phyloP scores from a whole-genome alignment of 257 asterid genomes.

The Gardenia jasminoides region DNA sequence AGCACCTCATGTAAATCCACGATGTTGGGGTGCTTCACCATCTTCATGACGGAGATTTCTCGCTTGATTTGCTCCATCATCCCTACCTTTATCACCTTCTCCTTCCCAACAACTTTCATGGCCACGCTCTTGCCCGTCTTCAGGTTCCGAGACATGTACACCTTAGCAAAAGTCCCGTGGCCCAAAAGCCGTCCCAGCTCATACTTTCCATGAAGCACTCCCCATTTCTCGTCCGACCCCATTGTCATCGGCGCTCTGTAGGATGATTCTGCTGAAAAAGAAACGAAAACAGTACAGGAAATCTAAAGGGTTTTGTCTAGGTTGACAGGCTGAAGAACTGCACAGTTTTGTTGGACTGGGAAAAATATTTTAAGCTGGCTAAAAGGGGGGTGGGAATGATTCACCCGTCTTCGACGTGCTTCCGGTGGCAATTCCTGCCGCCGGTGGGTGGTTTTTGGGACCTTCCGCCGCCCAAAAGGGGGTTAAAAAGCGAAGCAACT shows the following conservation, averaged over 20 bases:
- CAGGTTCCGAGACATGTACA: slow-evolving; percentile 44
- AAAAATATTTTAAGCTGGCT: too few relatives aligned
- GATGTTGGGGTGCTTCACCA: slow-evolving; percentile 54
- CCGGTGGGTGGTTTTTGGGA: slow-evolving; percentile 45
- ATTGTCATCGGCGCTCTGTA: slow-evolving; percentile 10
- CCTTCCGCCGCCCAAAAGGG: slow-evolving; percentile 44
- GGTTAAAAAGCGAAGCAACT: slow-evolving; percentile 42
- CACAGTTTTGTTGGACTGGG: neutral
- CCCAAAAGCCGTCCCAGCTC: slow-evolving; percentile 57
- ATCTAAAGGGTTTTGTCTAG: too few relatives aligned
- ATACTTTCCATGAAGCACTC: slow-evolving; percentile 51
- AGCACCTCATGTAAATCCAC: slow-evolving; percentile 56
- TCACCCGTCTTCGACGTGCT: slow-evolving; percentile 98
- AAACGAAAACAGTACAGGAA: neutral
- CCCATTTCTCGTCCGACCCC: slow-evolving; percentile 58
- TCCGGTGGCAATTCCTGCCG: slow-evolving; percentile 90
- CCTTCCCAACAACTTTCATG: slow-evolving; percentile 54
- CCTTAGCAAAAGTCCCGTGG: slow-evolving; percentile 63
- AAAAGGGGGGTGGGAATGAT: neutral
- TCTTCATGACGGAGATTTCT: slow-evolving; percentile 54
- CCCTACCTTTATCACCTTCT: slow-evolving; percentile 51
- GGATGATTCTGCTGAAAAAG: neutral
- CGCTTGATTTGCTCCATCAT: slow-evolving; percentile 66
- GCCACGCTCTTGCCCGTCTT: slow-evolving; percentile 49
- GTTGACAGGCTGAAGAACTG: neutral